phyloP scores from a whole-genome alignment of 2,329 filamentous ascomycete genomes.

The Penicillium sp. region DNA sequence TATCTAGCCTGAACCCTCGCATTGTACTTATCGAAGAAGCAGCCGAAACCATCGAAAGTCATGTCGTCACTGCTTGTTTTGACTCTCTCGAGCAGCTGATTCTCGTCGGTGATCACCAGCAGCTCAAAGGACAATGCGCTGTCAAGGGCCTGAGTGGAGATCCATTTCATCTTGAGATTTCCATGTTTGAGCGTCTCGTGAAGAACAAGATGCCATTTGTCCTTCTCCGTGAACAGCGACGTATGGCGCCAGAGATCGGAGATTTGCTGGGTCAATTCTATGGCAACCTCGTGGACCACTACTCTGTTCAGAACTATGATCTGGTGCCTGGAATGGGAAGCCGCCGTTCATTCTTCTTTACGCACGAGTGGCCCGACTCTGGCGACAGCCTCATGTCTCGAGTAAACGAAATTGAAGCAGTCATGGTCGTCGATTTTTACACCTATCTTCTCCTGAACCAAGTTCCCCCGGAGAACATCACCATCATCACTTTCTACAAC shows the following conservation, averaged over 20 bases:
- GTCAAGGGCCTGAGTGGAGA: constrained; percentile 52
- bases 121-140: constrained; percentile 63
- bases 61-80: constrained; percentile 55
- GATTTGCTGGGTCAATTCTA: constrained; percentile 59
- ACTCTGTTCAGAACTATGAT: constrained; percentile 50
- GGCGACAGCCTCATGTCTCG: constrained; percentile 60
- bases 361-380: constrained; percentile 60
- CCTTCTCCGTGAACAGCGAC: constrained; percentile 62
- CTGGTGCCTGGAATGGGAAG: constrained; percentile 59
- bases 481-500: constrained; percentile 80
- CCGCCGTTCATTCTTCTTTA: constrained; percentile 56
- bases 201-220: constrained; percentile 57
- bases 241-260: constrained; percentile 66
- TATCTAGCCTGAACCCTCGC: constrained; percentile 60
- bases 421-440: constrained; percentile 69
- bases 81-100: constrained; percentile 60
- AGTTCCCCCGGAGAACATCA: constrained; percentile 57
- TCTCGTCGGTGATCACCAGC: constrained; percentile 73
- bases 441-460: constrained; percentile 67
- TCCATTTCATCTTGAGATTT: constrained; percentile 64
- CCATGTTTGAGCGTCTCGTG: constrained; percentile 75
- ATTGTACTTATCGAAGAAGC: constrained; percentile 73
- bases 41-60: constrained; percentile 61
- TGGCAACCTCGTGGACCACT: constrained; percentile 52
- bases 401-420: constrained; percentile 64